Evolutionary conservation across 2,329 filamentous ascomycete genomes (phyloP), one percentile per base, ranked within the genome.

Genomic region (Diaporthe australafricana): DNA sequence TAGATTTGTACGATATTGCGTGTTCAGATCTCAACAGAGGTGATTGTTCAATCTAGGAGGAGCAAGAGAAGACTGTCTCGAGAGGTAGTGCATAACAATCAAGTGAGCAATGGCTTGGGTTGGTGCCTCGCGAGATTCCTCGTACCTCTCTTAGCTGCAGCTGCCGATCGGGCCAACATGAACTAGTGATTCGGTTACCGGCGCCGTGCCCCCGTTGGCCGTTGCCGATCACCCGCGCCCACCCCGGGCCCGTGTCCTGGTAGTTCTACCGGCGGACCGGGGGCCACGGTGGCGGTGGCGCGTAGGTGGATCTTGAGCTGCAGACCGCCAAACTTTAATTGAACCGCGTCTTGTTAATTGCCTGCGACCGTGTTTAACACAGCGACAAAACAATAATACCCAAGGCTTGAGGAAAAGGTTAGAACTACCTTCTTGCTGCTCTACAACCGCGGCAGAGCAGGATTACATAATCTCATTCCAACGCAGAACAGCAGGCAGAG

Each of bases 311-410:
- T 47, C 66, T 53, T 14, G 4, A 25, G 42, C 30, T 60, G 66
- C 66, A 69, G 66, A 48, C 42, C 22, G 20, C 42, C 53, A 60
- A 69, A 69, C 70, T 68, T 70, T 70, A 72, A 65, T 72, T 72
- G 67, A 66, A 72, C 70, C 48, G 53, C 70, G 30, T 68, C 53
- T 68, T 47, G 57, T n/a, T n/a, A 63, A 35, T 17, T 63, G 57
- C 40, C 25, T 11, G 27, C 25, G 42, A n/a, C 40, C 40, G 57
- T 63, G 57, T 48, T n/a, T 16, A 5, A 5, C 32, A 35, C 32
- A 35, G 32, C 32, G 32, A 35, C 32, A 5, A 35, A 35, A 9
- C 32, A 5, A 9, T 5, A 35, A 35, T 9, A 35, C 9, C 9
- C 32, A 35, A n/a, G n/a, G n/a, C n/a, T n/a, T n/a, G n/a, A n/a